Conservation (phyloP, 176 grass and related monocot species). For the Puya raimondii region DNA sequence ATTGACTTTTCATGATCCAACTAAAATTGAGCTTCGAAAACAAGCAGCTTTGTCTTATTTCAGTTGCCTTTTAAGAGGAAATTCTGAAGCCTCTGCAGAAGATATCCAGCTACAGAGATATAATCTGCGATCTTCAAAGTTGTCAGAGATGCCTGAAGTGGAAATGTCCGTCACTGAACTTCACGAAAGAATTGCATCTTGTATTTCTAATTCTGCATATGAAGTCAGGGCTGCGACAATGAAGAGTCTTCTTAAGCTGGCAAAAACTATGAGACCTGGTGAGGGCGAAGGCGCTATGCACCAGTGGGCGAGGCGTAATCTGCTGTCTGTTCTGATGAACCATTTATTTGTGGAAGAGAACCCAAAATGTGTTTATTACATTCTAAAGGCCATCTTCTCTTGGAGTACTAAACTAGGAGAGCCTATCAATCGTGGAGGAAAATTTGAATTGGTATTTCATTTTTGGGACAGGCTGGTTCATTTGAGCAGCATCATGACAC, state of each 20-base stretch:
- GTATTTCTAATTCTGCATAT: conserved; percentile 59
- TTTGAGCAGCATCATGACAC: conserved; percentile 52
- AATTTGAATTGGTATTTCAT: conserved; percentile 32
- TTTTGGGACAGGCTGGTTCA: conserved; percentile 82
- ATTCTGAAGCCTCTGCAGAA: conserved; percentile 34
- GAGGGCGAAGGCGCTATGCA: conserved; percentile 38
- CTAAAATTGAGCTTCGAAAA: conserved; percentile 54
- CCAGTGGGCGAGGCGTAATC: conserved; percentile 55
- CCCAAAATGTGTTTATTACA: conserved; percentile 84
- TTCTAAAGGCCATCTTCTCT: conserved; percentile 70
- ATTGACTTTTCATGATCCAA: conserved; percentile 70
- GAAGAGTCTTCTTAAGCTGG: conserved; percentile 73
- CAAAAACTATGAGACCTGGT: conserved; percentile 39
- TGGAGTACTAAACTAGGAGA: conserved; percentile 50
- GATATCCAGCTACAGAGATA: conserved; percentile 41
- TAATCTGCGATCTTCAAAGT: conserved; percentile 23
- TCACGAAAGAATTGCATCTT: conserved; percentile 64
- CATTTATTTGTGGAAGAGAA: conserved; percentile 63
- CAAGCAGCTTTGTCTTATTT: conserved; percentile 88
- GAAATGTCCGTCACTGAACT: conserved; percentile 36
- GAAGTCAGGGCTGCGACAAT: conserved; percentile 79
- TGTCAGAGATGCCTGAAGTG: conserved; percentile 22
- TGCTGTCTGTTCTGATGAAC: conserved; percentile 46
- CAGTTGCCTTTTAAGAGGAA: conserved; percentile 50
- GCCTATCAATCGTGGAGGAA: conserved; percentile 35